A percentile compares a stretch with the other conserved stretches of the same genome.
These are phyloP conservation scores for Penicillium flavigenum DNA, from an alignment of 495 filamentous ascomycete species.

Conservation along the genomic window DNA sequence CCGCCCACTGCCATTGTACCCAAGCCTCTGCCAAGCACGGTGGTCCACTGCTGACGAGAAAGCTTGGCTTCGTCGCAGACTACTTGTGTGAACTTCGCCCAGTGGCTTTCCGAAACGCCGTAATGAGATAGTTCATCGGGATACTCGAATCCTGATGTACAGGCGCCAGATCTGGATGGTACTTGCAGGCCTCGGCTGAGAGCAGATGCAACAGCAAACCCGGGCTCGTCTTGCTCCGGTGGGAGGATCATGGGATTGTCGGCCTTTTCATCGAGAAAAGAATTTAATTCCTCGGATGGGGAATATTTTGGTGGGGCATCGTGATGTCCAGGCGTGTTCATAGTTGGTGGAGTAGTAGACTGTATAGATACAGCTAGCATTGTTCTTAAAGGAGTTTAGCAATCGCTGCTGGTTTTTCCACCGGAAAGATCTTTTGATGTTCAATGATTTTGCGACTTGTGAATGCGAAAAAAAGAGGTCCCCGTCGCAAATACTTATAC, in stretches of 20 bases:
- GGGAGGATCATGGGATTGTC: constrained; percentile 11
- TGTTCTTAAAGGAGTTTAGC: neutral
- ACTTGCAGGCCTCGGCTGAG: constrained; percentile 36
- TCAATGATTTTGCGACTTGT: neutral
- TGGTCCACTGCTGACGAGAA: constrained; percentile 36
- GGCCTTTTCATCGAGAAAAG: constrained; percentile 9
- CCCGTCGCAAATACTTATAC: neutral
- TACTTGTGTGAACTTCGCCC: constrained; percentile 33
- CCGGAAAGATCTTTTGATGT: neutral
- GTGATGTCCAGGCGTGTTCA: neutral
- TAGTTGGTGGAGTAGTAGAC: neutral
- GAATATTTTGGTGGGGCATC: constrained; percentile 18
- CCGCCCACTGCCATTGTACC: constrained; percentile 36
- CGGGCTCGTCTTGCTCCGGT: constrained; percentile 19
- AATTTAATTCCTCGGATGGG: constrained; percentile 5
- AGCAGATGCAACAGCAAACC: constrained; percentile 20
- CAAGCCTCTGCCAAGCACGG: constrained; percentile 34
- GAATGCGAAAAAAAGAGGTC: neutral
- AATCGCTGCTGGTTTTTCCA: neutral
- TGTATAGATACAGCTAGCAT: constrained; percentile 7
- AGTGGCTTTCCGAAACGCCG: constrained; percentile 27
- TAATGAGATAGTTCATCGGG: constrained; percentile 26
- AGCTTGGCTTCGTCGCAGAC: constrained; percentile 35
- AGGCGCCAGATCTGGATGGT: constrained; percentile 27
- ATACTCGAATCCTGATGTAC: constrained; percentile 39